These are phyloP conservation scores for Wickerhamomyces alni DNA, from an alignment of 805 yeast species.

Conservation along the genomic window DNA sequence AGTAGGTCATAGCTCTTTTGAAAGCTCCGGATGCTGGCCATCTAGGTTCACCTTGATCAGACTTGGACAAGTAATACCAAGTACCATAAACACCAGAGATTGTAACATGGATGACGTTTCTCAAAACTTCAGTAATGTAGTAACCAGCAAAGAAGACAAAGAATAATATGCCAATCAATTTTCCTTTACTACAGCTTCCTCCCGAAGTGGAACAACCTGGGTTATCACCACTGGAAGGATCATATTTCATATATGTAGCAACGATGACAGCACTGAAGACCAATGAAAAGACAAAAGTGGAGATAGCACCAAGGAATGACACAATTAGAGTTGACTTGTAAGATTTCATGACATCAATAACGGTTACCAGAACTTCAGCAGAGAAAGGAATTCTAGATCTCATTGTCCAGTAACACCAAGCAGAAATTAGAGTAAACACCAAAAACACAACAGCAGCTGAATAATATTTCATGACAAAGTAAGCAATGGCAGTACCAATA, in stretches of 20 bases:
- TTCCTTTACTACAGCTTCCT: slow-evolving; percentile 52
- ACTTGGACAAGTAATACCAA: slow-evolving; percentile 78
- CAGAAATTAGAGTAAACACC: slow-evolving; percentile 56
- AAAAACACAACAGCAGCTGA: slow-evolving; percentile 76
- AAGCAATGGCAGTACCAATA: slow-evolving; percentile 70
- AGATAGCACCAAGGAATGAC: slow-evolving; percentile 52
- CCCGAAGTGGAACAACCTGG: slow-evolving; percentile 45
- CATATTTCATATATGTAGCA: slow-evolving; percentile 73
- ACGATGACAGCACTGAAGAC: slow-evolving; percentile 64
- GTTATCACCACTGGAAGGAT: slow-evolving; percentile 50
- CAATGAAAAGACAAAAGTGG: slow-evolving; percentile 57
- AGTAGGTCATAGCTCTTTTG: slow-evolving; percentile 72
- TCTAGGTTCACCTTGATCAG: slow-evolving; percentile 74
- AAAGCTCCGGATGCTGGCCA: slow-evolving; percentile 80
- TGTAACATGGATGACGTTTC: slow-evolving; percentile 74
- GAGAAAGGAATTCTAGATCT: slow-evolving; percentile 69
- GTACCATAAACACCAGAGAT: slow-evolving; percentile 83
- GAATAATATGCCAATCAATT: slow-evolving; percentile 63
- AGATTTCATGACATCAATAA: slow-evolving; percentile 70
- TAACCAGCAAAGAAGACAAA: slow-evolving; percentile 79
- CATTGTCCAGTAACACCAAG: slow-evolving; percentile 69
- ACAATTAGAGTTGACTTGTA: slow-evolving; percentile 66
- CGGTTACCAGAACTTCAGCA: slow-evolving; percentile 59
- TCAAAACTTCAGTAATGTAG: slow-evolving; percentile 75
- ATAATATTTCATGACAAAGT: slow-evolving; percentile 61